A percentile compares a stretch with the other conserved stretches of the same genome.
phyloP scores from a whole-genome alignment of 768 basidiomycete genomes.

The Leucocoprinus sp. region DNA sequence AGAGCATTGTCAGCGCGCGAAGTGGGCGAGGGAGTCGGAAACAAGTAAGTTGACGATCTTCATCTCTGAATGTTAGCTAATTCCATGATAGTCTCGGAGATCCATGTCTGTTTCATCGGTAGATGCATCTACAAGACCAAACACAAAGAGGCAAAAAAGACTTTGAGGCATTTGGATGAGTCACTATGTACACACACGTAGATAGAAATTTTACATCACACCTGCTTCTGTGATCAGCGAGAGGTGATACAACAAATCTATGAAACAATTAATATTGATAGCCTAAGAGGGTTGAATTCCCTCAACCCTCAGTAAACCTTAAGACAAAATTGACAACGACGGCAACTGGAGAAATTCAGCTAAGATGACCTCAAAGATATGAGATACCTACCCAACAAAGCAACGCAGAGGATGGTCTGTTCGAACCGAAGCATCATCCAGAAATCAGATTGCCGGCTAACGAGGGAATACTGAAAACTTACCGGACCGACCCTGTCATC shows the following conservation, averaged over 20 bases:
- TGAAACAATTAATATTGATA: neutral
- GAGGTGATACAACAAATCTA: neutral
- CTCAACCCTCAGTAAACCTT: constrained; percentile 49
- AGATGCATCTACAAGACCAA: constrained; percentile 52
- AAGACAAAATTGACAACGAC: constrained; percentile 81
- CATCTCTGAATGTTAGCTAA: neutral
- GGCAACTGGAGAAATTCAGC: constrained; percentile 44
- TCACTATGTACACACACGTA: neutral
- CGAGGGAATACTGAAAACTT: constrained; percentile 27
- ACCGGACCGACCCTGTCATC: constrained; percentile 95
- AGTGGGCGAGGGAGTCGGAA: constrained; percentile 47
- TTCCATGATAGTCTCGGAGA: constrained; percentile 37
- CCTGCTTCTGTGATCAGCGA: neutral
- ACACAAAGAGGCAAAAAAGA: constrained; percentile 53
- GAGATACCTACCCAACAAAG: constrained; percentile 70
- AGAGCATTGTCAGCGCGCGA: constrained; percentile 54
- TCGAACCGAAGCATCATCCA: constrained; percentile 8
- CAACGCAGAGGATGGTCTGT: constrained; percentile 76
- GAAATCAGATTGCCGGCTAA: constrained; percentile 11
- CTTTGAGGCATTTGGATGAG: constrained; percentile 20
- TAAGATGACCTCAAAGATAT: neutral
- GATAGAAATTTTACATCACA: neutral
- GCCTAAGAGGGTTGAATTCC: neutral
- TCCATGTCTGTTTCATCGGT: constrained; percentile 73
- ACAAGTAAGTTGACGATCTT: constrained; percentile 35